Base-by-base conservation (phyloP, 129 eudicot genomes). In the Lonicera japonica region DNA sequence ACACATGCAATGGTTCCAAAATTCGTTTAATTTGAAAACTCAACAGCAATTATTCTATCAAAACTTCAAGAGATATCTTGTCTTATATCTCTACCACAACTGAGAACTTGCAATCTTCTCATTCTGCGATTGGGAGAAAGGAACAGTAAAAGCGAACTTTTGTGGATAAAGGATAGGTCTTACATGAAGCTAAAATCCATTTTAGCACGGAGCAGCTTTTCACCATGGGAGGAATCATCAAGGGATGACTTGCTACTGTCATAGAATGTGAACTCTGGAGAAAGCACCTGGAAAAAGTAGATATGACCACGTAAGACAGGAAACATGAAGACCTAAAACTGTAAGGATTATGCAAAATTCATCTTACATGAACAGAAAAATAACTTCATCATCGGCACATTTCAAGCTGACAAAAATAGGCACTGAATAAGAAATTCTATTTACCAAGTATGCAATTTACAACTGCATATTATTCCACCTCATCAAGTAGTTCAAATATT, bases 111-210 rank as follows among this genome's bases (percentile, higher is more conserved):
- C n/a, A 45, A 45, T 29, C 36, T 29, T 29, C 36, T 29, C 36
- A 29, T 29, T 29, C 36, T 29, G 36, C 50, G 8, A 15, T 45
- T 45, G 2, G 8, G 13, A 45, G n/a, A 45, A 45, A 45, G 50
- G 13, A 45, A 45, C 3, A 11, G 6, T 45, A 8, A 2, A 2
- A 45, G 50, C 8, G n/a, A 45, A 45, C n/a, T 45, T 8, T 8
- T 41, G 39, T 36, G n/a, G 54, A 54, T 38, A 62, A 58, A 52
- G 56, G 54, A 17, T 16, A 22, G 64, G 56, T 69, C 96, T 82
- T 78, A 92, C 98, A 92, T 92, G 85, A 92, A 87, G 77, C 95
- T 92, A 57, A 92, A 69, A 73, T 92, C 98, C 78, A 86, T 73
- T 79, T 87, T 92, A 58, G 86, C 96, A 61, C 98, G 96, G 48